phyloP scores from a whole-genome alignment of 23 red algal species.

The Cyanidiococcus yangmingshanensis region DNA sequence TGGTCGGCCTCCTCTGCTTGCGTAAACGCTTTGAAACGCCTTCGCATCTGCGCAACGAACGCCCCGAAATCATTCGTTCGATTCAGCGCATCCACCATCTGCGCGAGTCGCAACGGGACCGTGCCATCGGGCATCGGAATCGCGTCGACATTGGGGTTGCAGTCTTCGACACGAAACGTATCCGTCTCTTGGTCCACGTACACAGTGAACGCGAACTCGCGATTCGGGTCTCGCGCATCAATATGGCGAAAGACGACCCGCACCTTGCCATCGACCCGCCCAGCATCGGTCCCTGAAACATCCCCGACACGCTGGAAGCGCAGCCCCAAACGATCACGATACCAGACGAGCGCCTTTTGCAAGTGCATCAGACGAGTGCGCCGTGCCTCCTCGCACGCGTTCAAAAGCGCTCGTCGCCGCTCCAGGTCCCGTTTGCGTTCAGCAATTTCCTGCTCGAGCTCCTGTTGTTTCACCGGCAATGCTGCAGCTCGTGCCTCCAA shows the following conservation, averaged over 20 bases:
- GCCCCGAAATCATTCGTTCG: conserved; percentile 12
- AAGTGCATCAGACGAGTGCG: conserved; percentile 10
- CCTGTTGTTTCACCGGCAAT: conserved; percentile 9
- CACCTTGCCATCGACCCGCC: conserved; percentile 8
- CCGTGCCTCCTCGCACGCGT: conserved; percentile 15
- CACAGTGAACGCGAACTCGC: conserved; percentile 22
- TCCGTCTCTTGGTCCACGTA: conserved; percentile 27
- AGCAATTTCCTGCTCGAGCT: conserved; percentile 18
- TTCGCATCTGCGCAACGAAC: conserved; percentile 21
- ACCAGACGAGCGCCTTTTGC: conserved; percentile 23
- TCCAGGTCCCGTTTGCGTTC: conserved; percentile 21
- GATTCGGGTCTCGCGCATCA: background rate
- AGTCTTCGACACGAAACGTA: conserved; percentile 20
- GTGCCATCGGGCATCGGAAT: background rate
- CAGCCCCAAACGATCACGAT: conserved; percentile 27
- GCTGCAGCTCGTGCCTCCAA: conserved; percentile 12
- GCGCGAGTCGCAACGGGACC: background rate
- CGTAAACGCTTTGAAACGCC: conserved; percentile 10
- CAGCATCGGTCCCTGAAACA: background rate
- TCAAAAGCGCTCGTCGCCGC: conserved; percentile 6
- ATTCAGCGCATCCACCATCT: conserved; percentile 23
- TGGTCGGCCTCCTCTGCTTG: background rate
- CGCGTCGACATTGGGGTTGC: background rate
- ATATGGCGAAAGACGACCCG: conserved; percentile 19
- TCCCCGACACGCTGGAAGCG: conserved; percentile 20